Percentiles rank a stretch among this genome's conserved stretches.
Evolutionary conservation across 2,329 filamentous ascomycete species (phyloP).

Genomic region (Rhinocladiella mackenziei): DNA sequence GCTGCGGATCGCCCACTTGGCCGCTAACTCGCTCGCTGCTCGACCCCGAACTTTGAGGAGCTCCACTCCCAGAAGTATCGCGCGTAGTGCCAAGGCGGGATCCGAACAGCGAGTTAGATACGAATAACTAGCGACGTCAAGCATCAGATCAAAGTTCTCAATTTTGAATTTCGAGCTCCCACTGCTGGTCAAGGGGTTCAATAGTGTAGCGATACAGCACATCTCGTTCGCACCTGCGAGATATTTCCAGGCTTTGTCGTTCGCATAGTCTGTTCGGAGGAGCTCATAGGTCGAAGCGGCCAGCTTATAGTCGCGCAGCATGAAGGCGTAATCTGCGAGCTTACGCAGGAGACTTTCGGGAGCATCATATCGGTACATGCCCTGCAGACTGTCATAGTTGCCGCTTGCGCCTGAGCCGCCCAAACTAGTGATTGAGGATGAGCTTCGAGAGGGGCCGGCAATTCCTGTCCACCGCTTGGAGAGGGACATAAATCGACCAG

Average conservation of each 20-base stretch:
- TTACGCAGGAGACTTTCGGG: slow-evolving; percentile 91
- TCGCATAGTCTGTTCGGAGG: slow-evolving; percentile 79
- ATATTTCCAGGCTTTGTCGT: slow-evolving; percentile 95
- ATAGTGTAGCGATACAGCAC: slow-evolving; percentile 77
- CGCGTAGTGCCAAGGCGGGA: slow-evolving; percentile 75
- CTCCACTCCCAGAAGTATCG: slow-evolving; percentile 71
- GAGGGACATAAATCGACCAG: slow-evolving; percentile 88
- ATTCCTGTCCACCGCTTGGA: slow-evolving; percentile 88
- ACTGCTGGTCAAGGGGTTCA: slow-evolving; percentile 65
- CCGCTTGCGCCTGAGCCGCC: slow-evolving; percentile 42
- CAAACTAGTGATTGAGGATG: slow-evolving; percentile 52
- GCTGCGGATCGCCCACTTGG: slow-evolving; percentile 74
- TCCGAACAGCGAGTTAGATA: slow-evolving; percentile 81
- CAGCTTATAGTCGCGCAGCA: slow-evolving; percentile 94
- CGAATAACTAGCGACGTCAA: slow-evolving; percentile 87
- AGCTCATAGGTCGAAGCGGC: slow-evolving; percentile 90
- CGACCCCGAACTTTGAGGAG: slow-evolving; percentile 76
- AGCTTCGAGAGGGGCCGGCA: slow-evolving; percentile 59
- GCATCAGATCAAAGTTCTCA: slow-evolving; percentile 78
- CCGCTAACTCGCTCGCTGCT: slow-evolving; percentile 77
- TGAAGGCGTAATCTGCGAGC: slow-evolving; percentile 90
- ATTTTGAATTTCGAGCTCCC: slow-evolving; percentile 70
- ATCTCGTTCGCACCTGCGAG: slow-evolving; percentile 94
- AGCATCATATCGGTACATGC: slow-evolving; percentile 78
- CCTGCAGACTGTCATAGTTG: slow-evolving; percentile 73